Evolutionary conservation across 164 flowering plant species (phyloP).

Genomic region (Buxus sempervirens): DNA sequence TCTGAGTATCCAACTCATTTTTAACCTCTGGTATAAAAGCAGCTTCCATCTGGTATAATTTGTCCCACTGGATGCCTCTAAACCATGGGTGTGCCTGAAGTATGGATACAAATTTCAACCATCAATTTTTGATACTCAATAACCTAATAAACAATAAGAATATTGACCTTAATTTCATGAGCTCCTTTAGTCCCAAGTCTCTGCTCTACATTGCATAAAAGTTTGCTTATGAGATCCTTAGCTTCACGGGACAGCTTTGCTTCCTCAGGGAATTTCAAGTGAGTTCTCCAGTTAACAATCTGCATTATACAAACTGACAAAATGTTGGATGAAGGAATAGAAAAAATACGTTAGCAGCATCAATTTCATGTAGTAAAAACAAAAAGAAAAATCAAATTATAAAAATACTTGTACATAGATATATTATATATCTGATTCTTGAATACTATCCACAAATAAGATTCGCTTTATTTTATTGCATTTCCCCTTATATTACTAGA

Average conservation of each 20-base stretch:
- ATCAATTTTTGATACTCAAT: not conserved
- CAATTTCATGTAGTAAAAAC: not conserved
- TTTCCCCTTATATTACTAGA: no score
- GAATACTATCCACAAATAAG: no score
- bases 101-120: conserved; percentile 5
- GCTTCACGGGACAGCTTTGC: conserved; percentile 60
- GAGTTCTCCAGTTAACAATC: conserved; percentile 72
- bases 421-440: no score
- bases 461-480: no score
- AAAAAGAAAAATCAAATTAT: not conserved
- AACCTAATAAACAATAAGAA: not conserved
- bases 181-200: conserved; percentile 74
- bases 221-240: conserved; percentile 56
- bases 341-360: not conserved
- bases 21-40: conserved; percentile 45
- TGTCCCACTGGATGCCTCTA: conserved; percentile 35
- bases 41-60: conserved; percentile 40
- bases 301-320: conserved; percentile 22
- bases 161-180: conserved; percentile 43
- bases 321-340: not conserved
- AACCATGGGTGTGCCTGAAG: conserved; percentile 42
- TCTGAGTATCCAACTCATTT: conserved; percentile 42
- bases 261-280: conserved; percentile 67
- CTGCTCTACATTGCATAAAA: conserved; percentile 58
- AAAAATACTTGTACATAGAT: no score